Evolutionary conservation across 2,329 filamentous ascomycete species (phyloP), one percentile per base, ranked within the genome.

Genomic region (Lecanicillium sp.): DNA sequence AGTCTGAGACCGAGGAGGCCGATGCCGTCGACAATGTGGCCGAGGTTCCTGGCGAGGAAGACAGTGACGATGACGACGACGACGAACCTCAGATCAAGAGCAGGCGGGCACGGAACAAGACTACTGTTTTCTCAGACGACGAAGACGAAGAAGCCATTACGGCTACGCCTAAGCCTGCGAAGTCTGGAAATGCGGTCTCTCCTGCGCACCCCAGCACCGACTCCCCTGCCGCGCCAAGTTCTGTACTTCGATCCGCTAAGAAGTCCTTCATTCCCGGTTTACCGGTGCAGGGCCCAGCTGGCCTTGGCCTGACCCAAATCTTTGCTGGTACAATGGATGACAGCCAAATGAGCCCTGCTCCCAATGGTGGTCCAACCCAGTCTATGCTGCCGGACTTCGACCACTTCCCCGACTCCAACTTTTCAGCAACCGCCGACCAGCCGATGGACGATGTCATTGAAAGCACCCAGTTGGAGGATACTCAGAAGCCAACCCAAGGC

Each of bases 301-400:
- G 78, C 3, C 63, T 94, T 30, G 84, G 86, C 9, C 70, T 95
- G 32, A 94, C 87, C 0, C 89, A 95, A 51, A 90, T 92, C 45
- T 95, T 95, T 55, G 85, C 84, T 5, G 86, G 86, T 11, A 95
- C 88, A 1, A 83, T 95, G 78, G 87, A 85, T 34, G 78, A 67
- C 56, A 77, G 70, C 48, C 71, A 77, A 49, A 47, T 52, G 41
- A 49, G 50, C 48, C 39, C 49, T 14, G 41, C 40, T 20, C 42
- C 45, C n/a, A 25, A 25, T 25, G 11, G 22, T 25, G 56, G 50
- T 8, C 59, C 59, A 27, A 63, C 59, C 1, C 59, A 71, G 14
- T 70, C 69, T 6, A 59, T 67, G 43, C 73, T 78, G 56, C 78
- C 81, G 4, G 71, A 71, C 29, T 68, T 80, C 20, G 67, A 73